phyloP scores from a whole-genome alignment of 2,329 filamentous ascomycete species.

The Sporothrix luriei region DNA sequence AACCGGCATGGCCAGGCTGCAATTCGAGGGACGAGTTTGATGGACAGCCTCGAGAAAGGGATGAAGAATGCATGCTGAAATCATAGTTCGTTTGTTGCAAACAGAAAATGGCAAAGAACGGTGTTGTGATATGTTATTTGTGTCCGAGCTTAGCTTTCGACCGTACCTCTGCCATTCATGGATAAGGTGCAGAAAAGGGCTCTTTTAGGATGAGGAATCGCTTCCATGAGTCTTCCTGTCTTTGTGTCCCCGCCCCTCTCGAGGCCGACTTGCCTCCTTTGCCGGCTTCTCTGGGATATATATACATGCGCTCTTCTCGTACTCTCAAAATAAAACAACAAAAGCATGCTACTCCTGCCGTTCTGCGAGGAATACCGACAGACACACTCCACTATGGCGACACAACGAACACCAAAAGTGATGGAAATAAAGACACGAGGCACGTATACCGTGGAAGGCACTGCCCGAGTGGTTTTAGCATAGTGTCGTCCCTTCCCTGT shows the following conservation, averaged over 20 bases:
- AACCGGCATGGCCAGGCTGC: conserved; percentile 41
- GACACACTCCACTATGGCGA: background rate
- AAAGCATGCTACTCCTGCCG: background rate
- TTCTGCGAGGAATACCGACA: background rate
- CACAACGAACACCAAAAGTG: background rate
- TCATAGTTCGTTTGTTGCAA: too few relatives aligned
- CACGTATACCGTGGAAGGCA: too few relatives aligned
- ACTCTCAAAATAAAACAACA: background rate
- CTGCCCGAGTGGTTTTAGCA: too few relatives aligned
- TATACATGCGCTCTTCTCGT: background rate
- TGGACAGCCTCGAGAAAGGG: conserved; percentile 37
- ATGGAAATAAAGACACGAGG: background rate
- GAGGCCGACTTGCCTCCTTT: background rate
- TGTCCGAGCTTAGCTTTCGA: background rate
- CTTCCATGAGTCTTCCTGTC: background rate
- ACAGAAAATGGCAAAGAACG: background rate
- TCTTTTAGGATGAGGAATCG: background rate
- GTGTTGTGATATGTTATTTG: background rate
- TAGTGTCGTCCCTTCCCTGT: too few relatives aligned
- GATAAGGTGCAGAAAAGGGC: background rate
- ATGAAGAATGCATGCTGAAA: conserved; percentile 2
- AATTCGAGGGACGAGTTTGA: conserved; percentile 39
- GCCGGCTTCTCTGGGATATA: background rate
- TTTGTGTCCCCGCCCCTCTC: background rate
- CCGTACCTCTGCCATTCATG: background rate